Conservation (phyloP, 257 asterid genomes). For the Scutellaria minor region DNA sequence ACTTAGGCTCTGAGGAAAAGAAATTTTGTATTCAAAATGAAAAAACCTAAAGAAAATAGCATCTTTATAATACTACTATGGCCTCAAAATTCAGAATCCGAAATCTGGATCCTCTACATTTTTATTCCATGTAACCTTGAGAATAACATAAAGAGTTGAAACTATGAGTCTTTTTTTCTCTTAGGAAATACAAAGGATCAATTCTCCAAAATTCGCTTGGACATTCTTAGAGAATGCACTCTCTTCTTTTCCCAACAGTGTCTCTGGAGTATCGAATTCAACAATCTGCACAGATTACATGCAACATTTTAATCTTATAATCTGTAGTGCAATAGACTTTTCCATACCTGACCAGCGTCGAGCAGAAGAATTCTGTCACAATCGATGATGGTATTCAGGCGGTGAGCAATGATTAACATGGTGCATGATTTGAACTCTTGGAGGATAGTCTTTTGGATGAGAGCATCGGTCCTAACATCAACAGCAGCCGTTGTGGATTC, state of each 20-base stretch:
- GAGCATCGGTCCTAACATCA: conserved; percentile 94
- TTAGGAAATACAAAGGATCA: too few relatives aligned
- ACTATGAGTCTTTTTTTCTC: too few relatives aligned
- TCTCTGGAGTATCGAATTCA: conserved; percentile 80
- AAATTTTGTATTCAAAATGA: too few relatives aligned
- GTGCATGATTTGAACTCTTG: conserved; percentile 93
- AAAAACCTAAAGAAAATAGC: too few relatives aligned
- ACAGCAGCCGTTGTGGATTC: conserved; percentile 96
- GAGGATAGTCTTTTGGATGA: conserved; percentile 91
- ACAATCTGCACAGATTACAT: conserved; percentile 51
- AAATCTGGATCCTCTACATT: too few relatives aligned
- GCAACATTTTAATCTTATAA: neutral
- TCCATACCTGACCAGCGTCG: conserved; percentile 82
- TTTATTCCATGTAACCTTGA: too few relatives aligned
- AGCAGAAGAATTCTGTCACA: conserved; percentile 82
- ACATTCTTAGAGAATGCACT: conserved; percentile 96
- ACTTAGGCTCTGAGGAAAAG: too few relatives aligned
- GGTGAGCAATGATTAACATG: conserved; percentile 96
- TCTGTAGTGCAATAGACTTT: neutral
- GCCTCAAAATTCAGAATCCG: too few relatives aligned
- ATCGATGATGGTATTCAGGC: conserved; percentile 87
- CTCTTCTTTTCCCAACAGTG: conserved; percentile 62
- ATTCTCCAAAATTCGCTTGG: conserved; percentile 27
- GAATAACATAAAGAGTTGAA: too few relatives aligned
- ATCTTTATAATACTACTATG: too few relatives aligned